Conservation (phyloP, 2,329 filamentous ascomycete species). For the Exophiala calicioides region DNA sequence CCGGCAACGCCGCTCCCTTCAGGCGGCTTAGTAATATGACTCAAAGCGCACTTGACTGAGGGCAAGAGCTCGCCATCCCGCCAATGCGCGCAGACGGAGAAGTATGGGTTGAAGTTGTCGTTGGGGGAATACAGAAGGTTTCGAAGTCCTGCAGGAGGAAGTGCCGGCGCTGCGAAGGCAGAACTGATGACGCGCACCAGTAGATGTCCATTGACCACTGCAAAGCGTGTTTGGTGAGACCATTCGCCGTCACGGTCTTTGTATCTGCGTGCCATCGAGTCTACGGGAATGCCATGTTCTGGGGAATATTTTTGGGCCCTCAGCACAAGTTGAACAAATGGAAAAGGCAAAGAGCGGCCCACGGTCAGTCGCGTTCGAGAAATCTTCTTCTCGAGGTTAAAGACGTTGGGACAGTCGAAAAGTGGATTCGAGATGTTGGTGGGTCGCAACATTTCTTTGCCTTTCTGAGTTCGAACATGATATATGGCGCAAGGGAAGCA, state of each 20-base stretch:
- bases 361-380: conserved; percentile 57
- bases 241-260: conserved; percentile 50
- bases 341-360: conserved; percentile 57
- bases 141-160: conserved; percentile 55
- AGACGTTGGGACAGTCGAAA: conserved; percentile 57
- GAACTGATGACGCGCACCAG: conserved; percentile 60
- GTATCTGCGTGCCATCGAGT: conserved; percentile 56
- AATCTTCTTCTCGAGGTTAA: conserved; percentile 48
- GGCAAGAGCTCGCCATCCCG: conserved; percentile 61
- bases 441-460: conserved; percentile 56
- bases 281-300: conserved; percentile 50
- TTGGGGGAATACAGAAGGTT: conserved; percentile 60
- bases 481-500: conserved; percentile 60
- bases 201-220: conserved; percentile 55
- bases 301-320: conserved; percentile 52
- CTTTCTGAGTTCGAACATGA: conserved; percentile 56
- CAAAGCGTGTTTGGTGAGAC: conserved; percentile 58
- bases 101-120: conserved; percentile 61
- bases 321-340: conserved; percentile 60
- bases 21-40: conserved; percentile 54
- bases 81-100: conserved; percentile 65
- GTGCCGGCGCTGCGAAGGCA: conserved; percentile 53
- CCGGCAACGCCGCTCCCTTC: conserved; percentile 46
- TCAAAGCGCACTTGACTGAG: conserved; percentile 62
- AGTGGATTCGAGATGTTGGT: conserved; percentile 58